Evolutionary conservation across 345 rosid genomes (phyloP).

Genomic region (Melaleuca quinquenervia): DNA sequence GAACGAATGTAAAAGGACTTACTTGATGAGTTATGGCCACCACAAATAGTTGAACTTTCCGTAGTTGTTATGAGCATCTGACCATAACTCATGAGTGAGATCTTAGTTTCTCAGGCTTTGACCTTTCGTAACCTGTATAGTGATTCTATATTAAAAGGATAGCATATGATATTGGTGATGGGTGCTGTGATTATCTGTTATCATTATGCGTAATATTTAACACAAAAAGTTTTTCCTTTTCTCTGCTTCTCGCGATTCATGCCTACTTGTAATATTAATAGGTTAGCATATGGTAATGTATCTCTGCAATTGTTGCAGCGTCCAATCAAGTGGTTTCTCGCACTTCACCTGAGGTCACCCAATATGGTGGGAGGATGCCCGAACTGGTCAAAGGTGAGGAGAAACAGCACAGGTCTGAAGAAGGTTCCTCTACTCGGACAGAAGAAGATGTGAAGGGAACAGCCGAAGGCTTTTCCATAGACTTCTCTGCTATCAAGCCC

Average conservation of each 20-base stretch:
- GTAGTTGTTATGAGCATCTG: background rate
- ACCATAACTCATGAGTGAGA: background rate
- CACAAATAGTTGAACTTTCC: background rate
- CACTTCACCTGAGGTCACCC: constrained; percentile 26
- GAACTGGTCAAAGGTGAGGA: constrained; percentile 56
- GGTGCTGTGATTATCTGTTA: background rate
- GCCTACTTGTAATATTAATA: background rate
- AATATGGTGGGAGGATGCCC: constrained; percentile 18
- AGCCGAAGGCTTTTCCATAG: constrained; percentile 38
- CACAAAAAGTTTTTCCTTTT: background rate
- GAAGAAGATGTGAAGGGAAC: constrained; percentile 39
- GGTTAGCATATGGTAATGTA: background rate
- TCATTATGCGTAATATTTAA: background rate
- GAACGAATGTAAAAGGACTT: background rate
- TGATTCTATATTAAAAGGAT: background rate
- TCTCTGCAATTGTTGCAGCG: constrained; percentile 15
- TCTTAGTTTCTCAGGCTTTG: background rate
- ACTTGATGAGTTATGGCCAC: background rate
- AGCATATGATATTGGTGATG: background rate
- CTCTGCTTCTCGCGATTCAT: background rate
- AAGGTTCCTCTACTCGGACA: constrained; percentile 56
- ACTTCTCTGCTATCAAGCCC: constrained; percentile 75
- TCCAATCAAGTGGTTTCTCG: constrained; percentile 23
- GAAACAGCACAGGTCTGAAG: constrained; percentile 56
- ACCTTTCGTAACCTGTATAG: background rate